Conservation (phyloP, 2,329 filamentous ascomycete genomes). For the Tolypocladium ovalisporum region DNA sequence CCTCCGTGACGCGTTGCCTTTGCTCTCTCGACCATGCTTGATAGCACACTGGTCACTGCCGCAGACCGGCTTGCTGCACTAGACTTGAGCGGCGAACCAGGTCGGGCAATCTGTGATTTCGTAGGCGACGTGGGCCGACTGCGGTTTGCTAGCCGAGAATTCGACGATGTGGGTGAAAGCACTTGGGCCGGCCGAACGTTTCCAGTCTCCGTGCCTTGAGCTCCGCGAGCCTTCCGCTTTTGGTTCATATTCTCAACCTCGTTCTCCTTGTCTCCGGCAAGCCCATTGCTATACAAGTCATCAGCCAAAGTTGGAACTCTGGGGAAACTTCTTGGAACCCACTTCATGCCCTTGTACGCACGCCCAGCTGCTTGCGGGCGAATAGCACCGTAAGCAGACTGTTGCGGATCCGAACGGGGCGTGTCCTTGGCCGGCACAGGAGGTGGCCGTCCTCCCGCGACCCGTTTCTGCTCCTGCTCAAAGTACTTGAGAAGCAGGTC, state of each 20-base stretch:
- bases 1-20: conserved; percentile 41
- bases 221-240: conserved; percentile 53
- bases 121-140: conserved; percentile 37
- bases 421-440: conserved; percentile 41
- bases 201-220: conserved; percentile 28
- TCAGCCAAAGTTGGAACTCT: conserved; percentile 5
- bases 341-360: conserved; percentile 41
- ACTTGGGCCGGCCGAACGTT: conserved; percentile 42
- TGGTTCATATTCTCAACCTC: conserved; percentile 45
- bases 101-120: conserved; percentile 47
- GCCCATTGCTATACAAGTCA: conserved; percentile 43
- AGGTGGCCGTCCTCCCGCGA: conserved; percentile 24
- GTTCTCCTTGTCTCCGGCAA: conserved; percentile 69
- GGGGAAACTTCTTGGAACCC: conserved; percentile 10
- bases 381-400: conserved; percentile 16
- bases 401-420: conserved; percentile 23
- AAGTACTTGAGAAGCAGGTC: conserved; percentile 53
- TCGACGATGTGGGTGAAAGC: conserved; percentile 73
- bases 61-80: conserved; percentile 26
- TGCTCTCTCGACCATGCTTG: conserved; percentile 50
- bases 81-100: conserved; percentile 52
- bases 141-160: conserved; percentile 53
- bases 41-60: conserved; percentile 34
- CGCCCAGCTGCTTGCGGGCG: conserved; percentile 13
- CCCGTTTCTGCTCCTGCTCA: conserved; percentile 32